These are phyloP conservation scores for Perkinsela sp. DNA, from an alignment of 208 protist species.

Conservation along the genomic window DNA sequence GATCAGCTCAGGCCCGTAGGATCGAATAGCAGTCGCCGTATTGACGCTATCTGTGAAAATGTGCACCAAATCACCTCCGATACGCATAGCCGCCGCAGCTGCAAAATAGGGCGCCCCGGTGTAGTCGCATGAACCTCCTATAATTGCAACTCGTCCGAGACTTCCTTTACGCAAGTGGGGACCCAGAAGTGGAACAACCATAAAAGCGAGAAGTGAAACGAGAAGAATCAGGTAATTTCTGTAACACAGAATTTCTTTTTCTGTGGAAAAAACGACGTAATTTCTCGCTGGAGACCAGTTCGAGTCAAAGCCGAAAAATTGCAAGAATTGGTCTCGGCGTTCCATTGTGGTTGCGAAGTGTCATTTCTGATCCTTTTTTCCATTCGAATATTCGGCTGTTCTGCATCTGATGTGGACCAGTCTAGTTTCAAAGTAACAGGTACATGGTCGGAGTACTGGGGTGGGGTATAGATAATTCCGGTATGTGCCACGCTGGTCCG, in stretches of 20 bases:
- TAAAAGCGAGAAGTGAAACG: too few relatives aligned
- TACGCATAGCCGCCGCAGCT: conserved; percentile 5
- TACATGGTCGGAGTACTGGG: conserved; percentile 62
- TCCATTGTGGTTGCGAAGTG: too few relatives aligned
- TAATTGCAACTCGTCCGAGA: conserved; percentile 6
- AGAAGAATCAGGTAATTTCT: too few relatives aligned
- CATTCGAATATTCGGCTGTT: too few relatives aligned
- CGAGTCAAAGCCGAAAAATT: too few relatives aligned
- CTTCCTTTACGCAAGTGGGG: conserved; percentile 8
- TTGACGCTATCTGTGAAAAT: conserved; percentile 4
- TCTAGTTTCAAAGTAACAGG: conserved; percentile 15
- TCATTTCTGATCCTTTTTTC: too few relatives aligned
- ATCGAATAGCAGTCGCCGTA: conserved; percentile 14
- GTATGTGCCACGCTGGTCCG: conserved; percentile 22
- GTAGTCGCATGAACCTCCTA: conserved; percentile 11
- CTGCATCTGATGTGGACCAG: too few relatives aligned
- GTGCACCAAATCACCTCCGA: conserved; percentile 6
- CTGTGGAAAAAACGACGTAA: too few relatives aligned
- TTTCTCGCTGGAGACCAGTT: too few relatives aligned
- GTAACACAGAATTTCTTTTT: too few relatives aligned
- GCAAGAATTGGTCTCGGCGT: too few relatives aligned
- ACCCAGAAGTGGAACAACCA: conserved; percentile 4
- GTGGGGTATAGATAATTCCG: conserved; percentile 44
- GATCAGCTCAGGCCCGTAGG: conserved; percentile 19
- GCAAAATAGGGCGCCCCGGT: conserved; percentile 14